Evolutionary conservation across 345 rosid genomes (phyloP).

Genomic region (Eucalyptus pumila): DNA sequence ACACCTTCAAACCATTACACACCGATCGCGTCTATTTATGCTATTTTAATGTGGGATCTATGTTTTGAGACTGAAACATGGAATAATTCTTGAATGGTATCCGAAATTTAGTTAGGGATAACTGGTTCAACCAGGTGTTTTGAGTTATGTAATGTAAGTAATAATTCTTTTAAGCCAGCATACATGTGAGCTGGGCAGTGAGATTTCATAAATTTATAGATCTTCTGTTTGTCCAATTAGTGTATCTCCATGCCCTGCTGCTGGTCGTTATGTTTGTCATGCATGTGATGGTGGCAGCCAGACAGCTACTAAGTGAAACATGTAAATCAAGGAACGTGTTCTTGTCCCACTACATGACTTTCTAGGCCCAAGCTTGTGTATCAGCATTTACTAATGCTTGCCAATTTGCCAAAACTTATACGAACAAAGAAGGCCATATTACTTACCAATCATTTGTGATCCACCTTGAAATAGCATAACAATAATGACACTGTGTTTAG

Average conservation of each 20-base stretch:
- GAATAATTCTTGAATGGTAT: neutral
- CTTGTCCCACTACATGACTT: neutral
- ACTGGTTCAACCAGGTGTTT: neutral
- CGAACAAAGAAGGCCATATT: neutral
- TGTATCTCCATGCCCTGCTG: neutral
- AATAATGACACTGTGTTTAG: neutral
- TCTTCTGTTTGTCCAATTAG: neutral
- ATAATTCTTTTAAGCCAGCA: neutral
- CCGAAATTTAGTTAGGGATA: neutral
- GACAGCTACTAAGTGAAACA: neutral
- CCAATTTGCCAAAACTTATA: neutral
- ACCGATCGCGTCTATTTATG: neutral
- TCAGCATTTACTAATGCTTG: neutral
- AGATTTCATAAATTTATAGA: neutral
- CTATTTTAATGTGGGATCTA: neutral
- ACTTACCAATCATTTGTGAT: neutral
- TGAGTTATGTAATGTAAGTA: neutral
- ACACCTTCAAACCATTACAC: neutral
- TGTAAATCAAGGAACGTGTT: neutral
- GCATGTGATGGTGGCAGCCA: neutral
- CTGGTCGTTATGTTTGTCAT: neutral
- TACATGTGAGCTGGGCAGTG: neutral
- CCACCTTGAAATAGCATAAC: neutral
- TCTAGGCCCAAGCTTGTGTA: neutral
- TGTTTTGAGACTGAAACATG: neutral